Percentiles rank a stretch among this genome's conserved stretches.
Conservation (phyloP, 805 yeast species). For the Candida sakaeoensis region DNA sequence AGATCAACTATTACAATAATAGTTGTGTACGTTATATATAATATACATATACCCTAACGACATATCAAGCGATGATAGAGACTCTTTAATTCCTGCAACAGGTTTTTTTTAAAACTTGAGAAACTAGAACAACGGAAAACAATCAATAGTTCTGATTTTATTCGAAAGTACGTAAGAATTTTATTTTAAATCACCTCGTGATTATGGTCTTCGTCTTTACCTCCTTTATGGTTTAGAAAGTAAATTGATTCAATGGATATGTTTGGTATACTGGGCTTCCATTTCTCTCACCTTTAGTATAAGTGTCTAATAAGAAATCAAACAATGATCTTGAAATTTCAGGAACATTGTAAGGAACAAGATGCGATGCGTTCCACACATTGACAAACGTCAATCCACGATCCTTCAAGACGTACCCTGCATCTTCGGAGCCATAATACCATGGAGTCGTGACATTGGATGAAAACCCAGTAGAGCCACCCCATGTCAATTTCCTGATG, state of each 20-base stretch:
- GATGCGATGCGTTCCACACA: constrained; percentile 78
- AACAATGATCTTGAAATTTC: constrained; percentile 68
- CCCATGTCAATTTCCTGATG: constrained; percentile 63
- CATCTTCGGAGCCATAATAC: constrained; percentile 38
- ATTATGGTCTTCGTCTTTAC: no score
- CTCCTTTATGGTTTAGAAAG: no score
- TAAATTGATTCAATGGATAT: constrained; percentile 24
- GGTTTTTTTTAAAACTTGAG: no score
- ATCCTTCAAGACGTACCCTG: constrained; percentile 44
- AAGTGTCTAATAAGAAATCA: constrained; percentile 43
- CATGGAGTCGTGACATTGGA: constrained; percentile 32
- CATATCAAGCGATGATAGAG: no score
- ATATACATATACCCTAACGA: no score
- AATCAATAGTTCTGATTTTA: no score
- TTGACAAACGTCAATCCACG: constrained; percentile 74
- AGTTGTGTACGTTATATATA: no score
- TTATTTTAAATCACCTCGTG: no score
- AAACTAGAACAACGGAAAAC: no score
- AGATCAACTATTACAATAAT: constrained; percentile 36
- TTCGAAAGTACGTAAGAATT: no score
- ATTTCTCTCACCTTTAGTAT: constrained; percentile 15
- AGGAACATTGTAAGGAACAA: constrained; percentile 87
- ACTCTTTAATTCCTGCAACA: no score
- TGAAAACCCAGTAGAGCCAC: constrained; percentile 51
- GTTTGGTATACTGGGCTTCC: constrained; percentile 20